Evolutionary conservation across 2,329 filamentous ascomycete genomes (phyloP), one percentile per base, ranked within the genome.

Genomic region (Calonectria naviculata): DNA sequence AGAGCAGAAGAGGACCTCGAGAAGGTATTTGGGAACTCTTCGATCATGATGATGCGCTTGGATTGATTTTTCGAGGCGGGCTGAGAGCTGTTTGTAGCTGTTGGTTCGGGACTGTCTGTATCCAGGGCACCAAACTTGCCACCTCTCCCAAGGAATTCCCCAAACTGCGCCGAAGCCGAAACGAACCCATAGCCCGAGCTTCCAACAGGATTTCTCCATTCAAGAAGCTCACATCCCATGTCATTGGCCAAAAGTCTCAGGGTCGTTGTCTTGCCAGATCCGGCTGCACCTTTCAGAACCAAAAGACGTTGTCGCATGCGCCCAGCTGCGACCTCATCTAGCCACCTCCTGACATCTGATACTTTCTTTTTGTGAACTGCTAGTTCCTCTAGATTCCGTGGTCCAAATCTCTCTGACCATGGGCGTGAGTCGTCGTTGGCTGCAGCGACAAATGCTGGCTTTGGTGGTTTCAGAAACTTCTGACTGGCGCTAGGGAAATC

Each of bases 321-420:
- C 19, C 94, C 93, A 29, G 83, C 82, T 72, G 95, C 89, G 21
- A 95, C 94, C 79, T 92, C 90, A 49, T 93, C 90, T 38, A 99
- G 85, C 95, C 97, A 98, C 70, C 85, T 88, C 70, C 92, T 90
- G 54, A 98, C 95, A 83, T 98, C 95, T 2, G 90, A 85, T 7
- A 98, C 94, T 82, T 99, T 99, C 78, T 91, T 97, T 85, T 97
- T 98, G 82, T 99, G 95, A 21, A 99, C 96, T 0, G 93, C 96
- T 54, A 99, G 86, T 83, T 98, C 96, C 19, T 95, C 92, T 15
- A 98, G 82, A 75, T 89, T 93, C 3, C 82, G 78, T 0, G 96
- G 96, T 2, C 90, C 92, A 82, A 95, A 98, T 75, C 92, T 91
- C 76, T 98, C 95, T 19, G 93, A 93, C 96, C 96, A 98, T 4